Evolutionary conservation across 805 yeast genomes (phyloP), one percentile per base, ranked within the genome.

Genomic region (Zygotorulaspora sp.): DNA sequence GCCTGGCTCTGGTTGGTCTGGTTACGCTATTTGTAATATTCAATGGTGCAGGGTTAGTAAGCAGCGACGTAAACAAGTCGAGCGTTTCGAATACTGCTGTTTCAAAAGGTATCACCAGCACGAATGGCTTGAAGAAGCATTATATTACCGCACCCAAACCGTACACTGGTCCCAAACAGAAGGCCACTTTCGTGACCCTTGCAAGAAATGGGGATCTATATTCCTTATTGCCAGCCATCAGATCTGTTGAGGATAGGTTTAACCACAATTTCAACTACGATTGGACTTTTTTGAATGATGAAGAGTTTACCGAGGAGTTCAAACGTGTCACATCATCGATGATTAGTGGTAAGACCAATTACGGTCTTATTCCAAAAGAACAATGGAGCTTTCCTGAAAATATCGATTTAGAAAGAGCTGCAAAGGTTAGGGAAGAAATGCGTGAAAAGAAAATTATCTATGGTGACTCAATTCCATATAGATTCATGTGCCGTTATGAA

Each of bases 281-380:
- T 52, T 90, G 97, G 97, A 92, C 88, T 18, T 92, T 90, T 62
- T 70, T 90, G 52, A 90, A 90, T 62, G 96, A 90, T 59, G 87
- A 80, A 41, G 81, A 74, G 32, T 92, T 90, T 65, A 70, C 77
- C 35, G 88, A 85, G 2, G 92, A 86, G 52, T 90, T 92, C 63
- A 85, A 77, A 52, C 64, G 66, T 18, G 72, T 77, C 19, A 83
- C 95, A 10, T 46, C 74, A 2, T 72, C 83, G 9, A 64, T 87
- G 54, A 78, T 80, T 11, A 78, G 89, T 22, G 97, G 97, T 47
- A 71, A 60, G 5, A 78, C 89, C 33, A 72, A 78, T 47, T 92
- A 80, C 55, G 97, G 95, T 32, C 40, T 72, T 30, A 80, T 90
- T 50, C 92, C 90, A n/a, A 67, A 71, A 35, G 87, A 82, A 40